Evolutionary conservation across 164 flowering plant species (phyloP).

Genomic region (Annona squamosa): DNA sequence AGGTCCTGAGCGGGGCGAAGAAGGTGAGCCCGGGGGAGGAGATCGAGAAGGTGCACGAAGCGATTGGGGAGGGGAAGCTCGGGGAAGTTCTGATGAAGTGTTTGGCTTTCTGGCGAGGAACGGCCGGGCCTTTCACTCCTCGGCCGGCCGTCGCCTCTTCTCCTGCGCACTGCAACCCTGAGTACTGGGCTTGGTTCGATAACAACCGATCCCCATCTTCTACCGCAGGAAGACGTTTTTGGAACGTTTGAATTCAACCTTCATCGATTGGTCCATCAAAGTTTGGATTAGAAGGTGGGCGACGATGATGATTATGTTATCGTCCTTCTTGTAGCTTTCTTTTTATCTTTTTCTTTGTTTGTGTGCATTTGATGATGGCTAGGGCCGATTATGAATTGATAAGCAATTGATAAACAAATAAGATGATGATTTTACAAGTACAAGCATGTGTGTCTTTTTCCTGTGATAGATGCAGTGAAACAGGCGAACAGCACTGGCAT

Average conservation of each 20-base stretch:
- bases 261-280: too few relatives aligned
- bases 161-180: constrained; percentile 19
- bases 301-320: too few relatives aligned
- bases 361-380: too few relatives aligned
- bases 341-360: too few relatives aligned
- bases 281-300: too few relatives aligned
- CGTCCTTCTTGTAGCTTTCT: too few relatives aligned
- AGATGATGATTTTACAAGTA: too few relatives aligned
- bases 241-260: constrained; percentile 7
- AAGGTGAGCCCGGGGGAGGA: constrained; percentile 46
- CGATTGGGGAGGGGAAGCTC: constrained; percentile 34
- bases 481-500: too few relatives aligned
- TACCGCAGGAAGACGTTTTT: constrained; percentile 21
- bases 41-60: constrained; percentile 42
- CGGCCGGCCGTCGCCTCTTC: constrained; percentile 17
- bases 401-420: too few relatives aligned
- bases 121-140: constrained; percentile 23
- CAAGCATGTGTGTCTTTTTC: too few relatives aligned
- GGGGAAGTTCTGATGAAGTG: constrained; percentile 36
- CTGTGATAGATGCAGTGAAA: too few relatives aligned
- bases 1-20: constrained; percentile 37
- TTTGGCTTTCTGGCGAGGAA: constrained; percentile 25
- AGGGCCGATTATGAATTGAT: too few relatives aligned
- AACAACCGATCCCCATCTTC: constrained; percentile 19
- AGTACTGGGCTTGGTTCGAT: constrained; percentile 27